phyloP scores from a whole-genome alignment of 805 yeast genomes.

The Kodamaea lidongshanica region DNA sequence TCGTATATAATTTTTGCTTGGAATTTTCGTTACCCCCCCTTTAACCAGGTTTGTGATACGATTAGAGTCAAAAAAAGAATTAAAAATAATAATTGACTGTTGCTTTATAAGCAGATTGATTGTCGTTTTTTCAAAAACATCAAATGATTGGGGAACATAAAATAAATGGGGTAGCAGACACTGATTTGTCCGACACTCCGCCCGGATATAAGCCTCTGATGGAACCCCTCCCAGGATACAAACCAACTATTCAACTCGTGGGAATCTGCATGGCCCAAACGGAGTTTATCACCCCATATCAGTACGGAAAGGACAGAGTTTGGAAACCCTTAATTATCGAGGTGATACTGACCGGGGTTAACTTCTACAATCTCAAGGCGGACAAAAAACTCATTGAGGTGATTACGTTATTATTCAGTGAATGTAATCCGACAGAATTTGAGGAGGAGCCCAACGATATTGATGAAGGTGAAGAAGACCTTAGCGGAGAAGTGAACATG shows the following conservation, averaged over 20 bases:
- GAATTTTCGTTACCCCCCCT: too few species aligned
- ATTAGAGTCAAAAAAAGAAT: too few species aligned
- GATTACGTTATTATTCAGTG: conserved; percentile 27
- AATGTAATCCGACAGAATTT: too few species aligned
- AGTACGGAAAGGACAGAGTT: conserved; percentile 18
- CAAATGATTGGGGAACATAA: too few species aligned
- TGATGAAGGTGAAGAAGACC: conserved; percentile 10
- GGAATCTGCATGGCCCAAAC: conserved; percentile 30
- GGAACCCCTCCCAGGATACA: conserved; percentile 26
- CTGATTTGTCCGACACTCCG: too few species aligned
- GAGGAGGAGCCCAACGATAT: conserved; percentile 19
- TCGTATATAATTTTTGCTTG: too few species aligned
- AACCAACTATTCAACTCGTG: conserved; percentile 26
- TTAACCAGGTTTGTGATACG: too few species aligned
- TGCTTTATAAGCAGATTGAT: too few species aligned
- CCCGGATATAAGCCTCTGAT: conserved; percentile 19
- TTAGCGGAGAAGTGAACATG: conserved; percentile 16
- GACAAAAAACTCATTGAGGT: conserved; percentile 17
- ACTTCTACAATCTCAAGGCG: conserved; percentile 22
- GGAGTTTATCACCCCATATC: conserved; percentile 36
- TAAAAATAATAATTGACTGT: too few species aligned
- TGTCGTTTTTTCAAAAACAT: too few species aligned
- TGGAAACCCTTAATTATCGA: conserved; percentile 37
- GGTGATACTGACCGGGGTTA: conserved; percentile 35
- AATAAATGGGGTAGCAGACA: too few species aligned